Evolutionary conservation across 352 stramenopile genomes (phyloP), one percentile per base, ranked within the genome.

Genomic region (Pythium pectinolyticum): DNA sequence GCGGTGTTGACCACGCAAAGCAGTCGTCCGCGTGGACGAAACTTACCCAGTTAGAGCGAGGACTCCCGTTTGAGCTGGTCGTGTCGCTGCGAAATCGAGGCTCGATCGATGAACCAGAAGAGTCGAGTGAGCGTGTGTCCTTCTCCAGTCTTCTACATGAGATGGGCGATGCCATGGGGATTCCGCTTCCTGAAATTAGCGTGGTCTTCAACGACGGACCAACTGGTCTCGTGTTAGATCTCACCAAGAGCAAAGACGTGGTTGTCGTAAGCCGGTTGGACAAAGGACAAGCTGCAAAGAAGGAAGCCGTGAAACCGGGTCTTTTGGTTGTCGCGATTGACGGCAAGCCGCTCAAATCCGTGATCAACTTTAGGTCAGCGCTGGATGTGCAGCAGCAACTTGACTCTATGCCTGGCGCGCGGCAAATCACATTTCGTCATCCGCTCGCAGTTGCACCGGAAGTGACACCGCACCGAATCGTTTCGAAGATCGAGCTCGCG

Each of bases 121-220:
- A 70, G 34, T 62, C 55, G 5, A 61, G 54, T 20, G 78, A 73
- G 28, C 61, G 68, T 15, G 64, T 80, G 9, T 76, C 71, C 15
- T 86, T 80, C 15, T 74, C 73, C 2, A 92, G 65, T 62, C 56
- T 80, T 11, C 53, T 92, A 0, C 82, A 90, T 51, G 85, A 84
- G 41, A 71, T 92, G 57, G 80, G 84, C 12, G 73, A 93, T 56
- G 82, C 75, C 10, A 82, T 92, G 61, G 83, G 83, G 0, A 89
- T 95, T n/a, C 80, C 84, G 11, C 67, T 92, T 3, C 84, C 86
- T 19, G 86, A 96, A 49, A 91, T 96, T 41, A 94, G 70, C 43
- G 80, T 95, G 12, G 40, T 66, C 10, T 93, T 95, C 63, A 66
- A 70, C 1, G 70, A 79, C 47, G 88, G 88, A 17, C 75, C 74